Percentiles rank a stretch among this genome's conserved stretches.
phyloP scores from a whole-genome alignment of 2,329 filamentous ascomycete genomes.

The Colletotrichum cereale region DNA sequence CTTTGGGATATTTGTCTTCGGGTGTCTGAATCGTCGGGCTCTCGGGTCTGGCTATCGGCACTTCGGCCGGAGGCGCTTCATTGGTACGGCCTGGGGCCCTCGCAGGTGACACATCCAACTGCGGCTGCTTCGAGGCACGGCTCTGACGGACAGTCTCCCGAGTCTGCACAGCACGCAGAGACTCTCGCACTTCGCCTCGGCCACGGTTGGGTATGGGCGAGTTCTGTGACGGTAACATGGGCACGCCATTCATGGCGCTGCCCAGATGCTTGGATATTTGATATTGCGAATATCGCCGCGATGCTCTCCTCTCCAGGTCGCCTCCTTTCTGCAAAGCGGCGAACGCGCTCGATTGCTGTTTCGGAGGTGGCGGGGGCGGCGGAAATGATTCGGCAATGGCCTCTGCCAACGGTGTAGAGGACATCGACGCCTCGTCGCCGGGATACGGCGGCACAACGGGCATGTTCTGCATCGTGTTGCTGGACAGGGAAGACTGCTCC shows the following conservation, averaged over 20 bases:
- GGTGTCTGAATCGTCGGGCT: constrained; percentile 69
- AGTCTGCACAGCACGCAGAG: constrained; percentile 76
- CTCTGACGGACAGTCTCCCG: constrained; percentile 64
- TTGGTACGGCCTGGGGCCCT: constrained; percentile 71
- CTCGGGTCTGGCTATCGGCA: constrained; percentile 45
- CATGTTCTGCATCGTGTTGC: constrained; percentile 80
- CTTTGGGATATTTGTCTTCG: constrained; percentile 71
- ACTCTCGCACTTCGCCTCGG: constrained; percentile 82
- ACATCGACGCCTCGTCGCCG: constrained; percentile 61
- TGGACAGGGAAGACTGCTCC: constrained; percentile 78
- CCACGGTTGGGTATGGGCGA: constrained; percentile 88
- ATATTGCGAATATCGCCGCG: constrained; percentile 93
- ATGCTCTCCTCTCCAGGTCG: constrained; percentile 91
- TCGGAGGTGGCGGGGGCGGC: constrained; percentile 75
- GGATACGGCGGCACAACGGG: constrained; percentile 81
- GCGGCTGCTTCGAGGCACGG: constrained; percentile 57
- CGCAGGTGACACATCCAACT: constrained; percentile 71
- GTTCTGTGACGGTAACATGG: constrained; percentile 86
- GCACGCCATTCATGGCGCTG: constrained; percentile 82
- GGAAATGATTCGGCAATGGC: constrained; percentile 75
- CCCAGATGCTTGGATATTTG: constrained; percentile 96
- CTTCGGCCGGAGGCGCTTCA: constrained; percentile 64
- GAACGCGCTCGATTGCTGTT: constrained; percentile 89
- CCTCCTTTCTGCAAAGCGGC: constrained; percentile 92
- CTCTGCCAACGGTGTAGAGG: constrained; percentile 53